phyloP scores from a whole-genome alignment of 78 protist species.

The Dictyostelium intermedium region DNA sequence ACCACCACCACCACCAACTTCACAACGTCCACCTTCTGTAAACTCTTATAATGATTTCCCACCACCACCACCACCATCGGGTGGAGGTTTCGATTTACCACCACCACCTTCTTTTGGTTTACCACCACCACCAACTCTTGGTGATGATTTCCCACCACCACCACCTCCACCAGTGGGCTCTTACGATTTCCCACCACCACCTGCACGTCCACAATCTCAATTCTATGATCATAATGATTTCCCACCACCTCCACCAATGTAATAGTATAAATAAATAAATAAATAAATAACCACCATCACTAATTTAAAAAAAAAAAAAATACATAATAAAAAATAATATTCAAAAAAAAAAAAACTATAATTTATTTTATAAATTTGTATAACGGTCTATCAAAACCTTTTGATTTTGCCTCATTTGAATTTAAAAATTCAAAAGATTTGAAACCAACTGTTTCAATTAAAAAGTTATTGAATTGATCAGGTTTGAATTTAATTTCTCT shows the following conservation, averaged over 20 bases:
- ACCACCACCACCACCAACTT: slow-evolving; percentile 20
- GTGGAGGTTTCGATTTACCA: background rate
- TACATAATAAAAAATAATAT: too few species aligned
- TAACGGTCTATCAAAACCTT: slow-evolving; percentile 48
- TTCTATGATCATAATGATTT: slow-evolving; percentile 35
- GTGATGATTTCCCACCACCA: background rate
- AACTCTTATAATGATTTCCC: background rate
- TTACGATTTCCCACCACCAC: background rate
- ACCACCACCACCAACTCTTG: background rate
- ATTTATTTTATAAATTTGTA: slow-evolving; percentile 48
- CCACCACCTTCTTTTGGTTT: slow-evolving; percentile 4
- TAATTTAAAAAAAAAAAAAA: too few species aligned
- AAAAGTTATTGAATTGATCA: slow-evolving; percentile 9
- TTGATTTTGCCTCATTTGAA: background rate
- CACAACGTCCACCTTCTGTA: background rate
- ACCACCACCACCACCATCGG: slow-evolving; percentile 12
- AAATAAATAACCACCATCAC: too few species aligned
- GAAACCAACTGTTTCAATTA: slow-evolving; percentile 26
- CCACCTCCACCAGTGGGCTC: background rate
- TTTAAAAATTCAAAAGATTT: background rate
- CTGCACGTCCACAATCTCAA: background rate
- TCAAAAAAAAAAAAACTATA: too few species aligned
- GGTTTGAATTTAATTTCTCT: slow-evolving; percentile 51
- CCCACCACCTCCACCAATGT: slow-evolving; percentile 23
- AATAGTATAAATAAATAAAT: background rate